Conservation (phyloP, 306 rosid species). For the Cucurbita ficifolia region DNA sequence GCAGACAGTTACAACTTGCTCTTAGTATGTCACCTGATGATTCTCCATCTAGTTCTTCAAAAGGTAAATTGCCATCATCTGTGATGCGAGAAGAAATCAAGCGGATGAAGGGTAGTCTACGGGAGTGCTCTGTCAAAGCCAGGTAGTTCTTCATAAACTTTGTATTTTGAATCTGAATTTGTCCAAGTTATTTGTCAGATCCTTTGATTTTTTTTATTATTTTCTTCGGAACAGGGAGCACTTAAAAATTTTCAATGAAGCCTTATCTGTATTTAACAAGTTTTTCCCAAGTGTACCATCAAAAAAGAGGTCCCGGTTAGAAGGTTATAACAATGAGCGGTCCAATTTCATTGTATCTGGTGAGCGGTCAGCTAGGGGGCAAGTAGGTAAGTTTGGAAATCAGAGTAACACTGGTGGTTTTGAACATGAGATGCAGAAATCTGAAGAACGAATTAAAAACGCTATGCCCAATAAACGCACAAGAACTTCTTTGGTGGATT, state of each 20-base stretch:
- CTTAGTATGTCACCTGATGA: constrained; percentile 69
- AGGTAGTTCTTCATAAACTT: constrained; percentile 53
- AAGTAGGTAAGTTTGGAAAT: constrained; percentile 57
- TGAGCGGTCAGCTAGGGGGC: constrained; percentile 64
- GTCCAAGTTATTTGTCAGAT: constrained; percentile 13
- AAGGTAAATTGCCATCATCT: constrained; percentile 54
- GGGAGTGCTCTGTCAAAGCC: constrained; percentile 46
- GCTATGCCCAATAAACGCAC: constrained; percentile 79
- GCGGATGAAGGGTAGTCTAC: constrained; percentile 42
- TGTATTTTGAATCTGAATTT: constrained; percentile 13
- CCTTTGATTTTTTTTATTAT: constrained; percentile 12
- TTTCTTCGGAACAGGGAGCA: constrained; percentile 40
- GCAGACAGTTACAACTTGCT: constrained; percentile 43
- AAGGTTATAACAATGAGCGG: constrained; percentile 53
- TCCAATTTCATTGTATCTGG: constrained; percentile 38
- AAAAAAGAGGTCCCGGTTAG: constrained; percentile 92
- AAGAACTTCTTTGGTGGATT: constrained; percentile 84
- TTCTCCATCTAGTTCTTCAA: constrained; percentile 66
- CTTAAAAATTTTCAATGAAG: constrained; percentile 53
- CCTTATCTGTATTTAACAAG: constrained; percentile 61
- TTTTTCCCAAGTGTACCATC: constrained; percentile 65
- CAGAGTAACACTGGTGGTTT: constrained; percentile 55
- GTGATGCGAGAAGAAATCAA: constrained; percentile 65
- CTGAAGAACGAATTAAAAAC: constrained; percentile 64
- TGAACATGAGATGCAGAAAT: constrained; percentile 83